Base-by-base conservation (phyloP, 108 stramenopile species). In the Skeletonema marinoi region DNA sequence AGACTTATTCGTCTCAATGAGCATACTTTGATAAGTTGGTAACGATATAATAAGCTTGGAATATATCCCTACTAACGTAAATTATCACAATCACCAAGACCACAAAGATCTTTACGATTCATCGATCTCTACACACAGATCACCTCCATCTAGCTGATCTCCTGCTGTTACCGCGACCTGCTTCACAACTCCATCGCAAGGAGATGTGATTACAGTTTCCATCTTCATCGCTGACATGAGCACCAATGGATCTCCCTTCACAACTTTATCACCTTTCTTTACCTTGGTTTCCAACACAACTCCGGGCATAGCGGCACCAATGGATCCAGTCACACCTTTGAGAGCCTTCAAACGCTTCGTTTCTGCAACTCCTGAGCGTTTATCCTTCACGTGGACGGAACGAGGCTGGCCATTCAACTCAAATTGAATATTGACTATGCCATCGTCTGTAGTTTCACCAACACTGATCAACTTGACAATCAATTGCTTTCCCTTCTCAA, bases 211-310 rank as follows among this genome's bases (percentile, higher is more conserved):
- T 46, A 90, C 85, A 14, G 98, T 98, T 84, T 99, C 98, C 98
- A 99, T 99, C 77, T 99, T 99, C 97, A 99, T 98, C 21, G 98
- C 98, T 7, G 83, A 87, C 48, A 99, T 82, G 6, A 94, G 85
- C 7, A 96, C 83, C 30, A 99, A 81, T 4, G 93, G 90, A 70
- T 95, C 87, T n/a, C 98, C 98, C n/a, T 80, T 79, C 67, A 88
- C 85, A 25, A 99, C 98, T 16, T 65, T 70, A 68, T 98, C 97
- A 9, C 98, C 98, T 32, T 83, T 84, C 64, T 85, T 87, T 2
- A 97, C 94, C 80, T 89, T 94, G 11, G 96, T 93, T 36, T 96
- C 95, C 17, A 98, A 84, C 11, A 98, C 96, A 1, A 97, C 97
- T 17, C 97, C 97, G 30, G 96, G 97, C 97, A 99, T 98, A 54